Evolutionary conservation across 1,284 basidiomycete species (phyloP).

Genomic region (Stereum hirsutum): DNA sequence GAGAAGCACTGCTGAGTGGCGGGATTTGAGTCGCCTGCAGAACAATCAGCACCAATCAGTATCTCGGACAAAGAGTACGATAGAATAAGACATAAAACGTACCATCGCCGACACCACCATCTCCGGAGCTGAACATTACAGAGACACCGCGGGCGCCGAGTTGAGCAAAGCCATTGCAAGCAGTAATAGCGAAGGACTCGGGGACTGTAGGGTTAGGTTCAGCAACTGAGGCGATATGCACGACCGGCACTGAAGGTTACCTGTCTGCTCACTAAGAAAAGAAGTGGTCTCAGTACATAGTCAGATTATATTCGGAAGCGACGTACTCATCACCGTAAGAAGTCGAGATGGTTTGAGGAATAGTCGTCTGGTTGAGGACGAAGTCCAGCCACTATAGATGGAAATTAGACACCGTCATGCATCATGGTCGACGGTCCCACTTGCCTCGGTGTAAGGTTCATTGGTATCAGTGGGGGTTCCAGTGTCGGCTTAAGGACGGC

Average conservation of each 20-base stretch:
- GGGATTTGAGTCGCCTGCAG: slow-evolving; percentile 45
- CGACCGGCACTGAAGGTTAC: slow-evolving; percentile 12
- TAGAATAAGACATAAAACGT: slow-evolving; percentile 56
- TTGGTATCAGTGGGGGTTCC: slow-evolving; percentile 36
- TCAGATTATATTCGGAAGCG: slow-evolving; percentile 1
- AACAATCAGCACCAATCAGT: slow-evolving; percentile 58
- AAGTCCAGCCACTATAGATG: slow-evolving; percentile 50
- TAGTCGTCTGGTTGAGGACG: slow-evolving; percentile 23
- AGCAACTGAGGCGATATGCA: neutral
- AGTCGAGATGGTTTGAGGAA: slow-evolving; percentile 51
- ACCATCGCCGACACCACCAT: slow-evolving; percentile 22
- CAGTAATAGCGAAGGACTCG: slow-evolving; percentile 13
- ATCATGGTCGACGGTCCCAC: slow-evolving; percentile 15
- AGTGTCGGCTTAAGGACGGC: slow-evolving; percentile 25
- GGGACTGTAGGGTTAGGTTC: neutral
- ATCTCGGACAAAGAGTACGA: too few species aligned
- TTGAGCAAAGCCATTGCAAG: slow-evolving; percentile 7
- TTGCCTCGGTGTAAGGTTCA: slow-evolving; percentile 52
- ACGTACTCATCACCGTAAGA: slow-evolving; percentile 52
- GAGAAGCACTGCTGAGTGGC: slow-evolving; percentile 36
- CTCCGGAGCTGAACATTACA: slow-evolving; percentile 7
- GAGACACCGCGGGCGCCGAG: slow-evolving; percentile 8
- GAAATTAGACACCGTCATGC: neutral
- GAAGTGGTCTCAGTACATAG: neutral
- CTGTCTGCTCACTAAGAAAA: slow-evolving; percentile 20